Conservation (phyloP, 306 rosid genomes). For the Cucurbita maxima region DNA sequence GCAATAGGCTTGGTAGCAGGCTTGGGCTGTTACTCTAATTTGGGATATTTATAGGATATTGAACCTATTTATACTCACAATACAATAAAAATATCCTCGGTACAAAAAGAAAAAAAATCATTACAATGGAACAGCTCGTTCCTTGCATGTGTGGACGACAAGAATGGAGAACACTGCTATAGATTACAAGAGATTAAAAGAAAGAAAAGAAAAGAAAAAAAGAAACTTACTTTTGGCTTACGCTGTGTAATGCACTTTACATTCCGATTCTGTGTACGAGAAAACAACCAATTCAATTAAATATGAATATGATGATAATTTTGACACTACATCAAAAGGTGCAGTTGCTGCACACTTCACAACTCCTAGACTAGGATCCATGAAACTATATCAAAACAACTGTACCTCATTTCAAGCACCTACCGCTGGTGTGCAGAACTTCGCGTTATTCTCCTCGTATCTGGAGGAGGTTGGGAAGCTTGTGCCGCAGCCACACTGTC, state of each 20-base stretch:
- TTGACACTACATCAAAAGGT: background rate
- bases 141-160: background rate
- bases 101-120: background rate
- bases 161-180: background rate
- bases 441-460: conserved; percentile 24
- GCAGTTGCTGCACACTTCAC: background rate
- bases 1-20: too few relatives aligned
- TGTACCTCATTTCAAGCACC: background rate
- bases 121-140: background rate
- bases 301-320: background rate
- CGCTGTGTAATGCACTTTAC: background rate
- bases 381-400: background rate
- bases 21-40: too few relatives aligned
- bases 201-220: too few relatives aligned
- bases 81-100: background rate
- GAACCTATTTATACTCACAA: background rate
- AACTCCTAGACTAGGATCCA: background rate
- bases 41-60: background rate
- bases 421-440: conserved; percentile 4
- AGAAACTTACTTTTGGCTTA: background rate
- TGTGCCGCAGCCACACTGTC: conserved; percentile 9
- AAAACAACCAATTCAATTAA: background rate
- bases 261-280: background rate
- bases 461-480: conserved; percentile 10
- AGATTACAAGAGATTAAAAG: background rate